Base-by-base conservation (phyloP, 116 monocot species). In the Thalassia testudinum region DNA sequence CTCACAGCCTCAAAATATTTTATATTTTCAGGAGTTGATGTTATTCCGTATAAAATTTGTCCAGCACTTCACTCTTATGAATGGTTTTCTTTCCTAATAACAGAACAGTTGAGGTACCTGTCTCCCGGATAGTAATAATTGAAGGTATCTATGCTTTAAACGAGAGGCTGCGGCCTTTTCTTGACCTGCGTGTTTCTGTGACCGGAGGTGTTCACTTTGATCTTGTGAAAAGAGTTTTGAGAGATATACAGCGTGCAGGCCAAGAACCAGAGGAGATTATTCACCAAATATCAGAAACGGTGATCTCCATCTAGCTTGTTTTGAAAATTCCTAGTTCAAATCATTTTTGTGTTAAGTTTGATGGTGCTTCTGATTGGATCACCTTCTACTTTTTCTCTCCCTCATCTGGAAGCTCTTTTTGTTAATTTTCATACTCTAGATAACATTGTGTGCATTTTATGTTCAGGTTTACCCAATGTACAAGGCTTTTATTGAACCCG, bases 241-340 rank as follows among this genome's bases (percentile, higher is more conserved):
- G 97, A 66, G 97, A 97, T 57, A 97, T 97, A 66, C 97, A 97
- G 61, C 85, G 97, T 65, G 97, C 77, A 68, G 85, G 77, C 22
- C 97, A 97, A 66, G 97, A 97, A 66, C 97, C 97, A 34, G 97
- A 89, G 75, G 97, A 97, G 73, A 97, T 97, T 28, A 97, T 97
- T 60, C 89, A 97, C 28, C 97, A 97, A 62, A 89, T 97, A 16
- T 97, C 97, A 34, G 97, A 97, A 76, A 97, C 97, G 72, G 97
- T 95, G 47, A 34, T 59, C 59, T 67, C 30, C 10, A 10, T 34
- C 3, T 5, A 34, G 6, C 10, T 10, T 34, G 3, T 34, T 34
- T 10, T 34, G 30, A 10, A 34, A 34, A n/a, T 1, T 42, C 34
- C 52, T 61, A 3, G 37, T 13, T 48, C 16, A 12, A 17, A 42